Percentiles rank a stretch among this genome's conserved stretches.
Conservation (phyloP, 352 stramenopile genomes). For the Achlya hypogyna region DNA sequence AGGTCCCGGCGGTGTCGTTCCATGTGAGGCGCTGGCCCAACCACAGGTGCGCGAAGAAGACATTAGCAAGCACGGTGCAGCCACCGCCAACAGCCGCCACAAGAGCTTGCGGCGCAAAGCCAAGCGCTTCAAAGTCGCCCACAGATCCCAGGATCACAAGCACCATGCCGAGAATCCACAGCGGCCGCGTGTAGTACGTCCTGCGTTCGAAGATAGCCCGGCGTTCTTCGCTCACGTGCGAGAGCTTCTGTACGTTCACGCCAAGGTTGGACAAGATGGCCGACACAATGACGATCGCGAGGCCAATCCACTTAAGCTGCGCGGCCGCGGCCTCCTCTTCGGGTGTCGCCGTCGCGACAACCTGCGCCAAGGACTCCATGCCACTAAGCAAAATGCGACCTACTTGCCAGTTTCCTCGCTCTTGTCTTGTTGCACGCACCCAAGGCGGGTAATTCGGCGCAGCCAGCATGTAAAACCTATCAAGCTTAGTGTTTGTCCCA, state of each 20-base stretch:
- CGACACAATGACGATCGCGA: slow-evolving; percentile 66
- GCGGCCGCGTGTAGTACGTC: slow-evolving; percentile 71
- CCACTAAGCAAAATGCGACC: background rate
- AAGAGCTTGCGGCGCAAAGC: slow-evolving; percentile 77
- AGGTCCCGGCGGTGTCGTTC: slow-evolving; percentile 56
- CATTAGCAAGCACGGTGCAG: slow-evolving; percentile 82
- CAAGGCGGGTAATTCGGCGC: too few species aligned
- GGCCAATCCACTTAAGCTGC: slow-evolving; percentile 75
- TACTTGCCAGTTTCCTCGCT: background rate
- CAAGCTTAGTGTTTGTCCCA: too few species aligned
- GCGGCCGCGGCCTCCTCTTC: background rate
- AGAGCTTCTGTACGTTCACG: slow-evolving; percentile 83
- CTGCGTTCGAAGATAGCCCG: slow-evolving; percentile 49
- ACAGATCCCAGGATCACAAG: slow-evolving; percentile 72
- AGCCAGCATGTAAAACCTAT: too few species aligned
- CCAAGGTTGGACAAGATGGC: slow-evolving; percentile 78
- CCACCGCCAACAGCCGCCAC: slow-evolving; percentile 77
- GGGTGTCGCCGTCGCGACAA: background rate
- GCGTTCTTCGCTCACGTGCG: slow-evolving; percentile 69
- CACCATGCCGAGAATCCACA: slow-evolving; percentile 78
- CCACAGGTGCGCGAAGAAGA: slow-evolving; percentile 83
- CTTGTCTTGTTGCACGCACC: too few species aligned
- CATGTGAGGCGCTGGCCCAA: slow-evolving; percentile 61
- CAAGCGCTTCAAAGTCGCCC: slow-evolving; percentile 81
- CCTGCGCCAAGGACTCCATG: background rate